Base-by-base conservation (phyloP, 768 basidiomycete genomes). In the Rhizopogon rudus region DNA sequence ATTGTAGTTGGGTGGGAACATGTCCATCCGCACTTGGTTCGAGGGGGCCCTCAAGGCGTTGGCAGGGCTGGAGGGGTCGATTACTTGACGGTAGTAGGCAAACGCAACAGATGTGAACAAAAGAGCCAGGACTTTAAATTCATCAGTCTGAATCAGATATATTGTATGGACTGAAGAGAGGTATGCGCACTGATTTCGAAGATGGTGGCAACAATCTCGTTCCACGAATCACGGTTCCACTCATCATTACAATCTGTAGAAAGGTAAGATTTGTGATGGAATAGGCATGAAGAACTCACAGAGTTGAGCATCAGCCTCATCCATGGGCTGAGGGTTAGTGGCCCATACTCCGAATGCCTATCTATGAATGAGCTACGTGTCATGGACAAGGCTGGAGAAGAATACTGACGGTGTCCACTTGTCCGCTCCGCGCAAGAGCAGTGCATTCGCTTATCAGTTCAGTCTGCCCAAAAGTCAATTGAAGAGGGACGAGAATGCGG, bases 41-140 rank as follows among this genome's bases (percentile, higher is more conserved):
- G 54, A 73, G 57, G 59, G 83, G n/a, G 66, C 49, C 41, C 82
- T 82, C 12, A 70, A 63, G 41, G 75, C 61, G 65, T 86, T 85
- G 51, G 71, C 78, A 40, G 76, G 68, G 58, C 81, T 81, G 3
- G 78, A 67, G 1, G 91, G 91, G 67, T 91, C 86, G 35, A 84
- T 77, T 1, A 83, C 64, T 70, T 94, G 91, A 22, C 86, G 84
- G 64, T 87, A 84, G 74, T 85, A 94, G 13, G 78, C 75, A 65
- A 87, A 87, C 2, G 84, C 81, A 60, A 89, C 62, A 46, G 77
- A 59, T n/a, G 81, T 78, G 75, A 91, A 90, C 56, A 92, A 65
- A 39, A 74, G 60, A 43, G 78, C 75, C 45, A 88, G 61, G 46
- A 82, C 85, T 88, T 61, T 2, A 20, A 55, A 13, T 17, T 31